Evolutionary conservation across 805 yeast genomes (phyloP).

Genomic region (Ogataea paradorogensis): DNA sequence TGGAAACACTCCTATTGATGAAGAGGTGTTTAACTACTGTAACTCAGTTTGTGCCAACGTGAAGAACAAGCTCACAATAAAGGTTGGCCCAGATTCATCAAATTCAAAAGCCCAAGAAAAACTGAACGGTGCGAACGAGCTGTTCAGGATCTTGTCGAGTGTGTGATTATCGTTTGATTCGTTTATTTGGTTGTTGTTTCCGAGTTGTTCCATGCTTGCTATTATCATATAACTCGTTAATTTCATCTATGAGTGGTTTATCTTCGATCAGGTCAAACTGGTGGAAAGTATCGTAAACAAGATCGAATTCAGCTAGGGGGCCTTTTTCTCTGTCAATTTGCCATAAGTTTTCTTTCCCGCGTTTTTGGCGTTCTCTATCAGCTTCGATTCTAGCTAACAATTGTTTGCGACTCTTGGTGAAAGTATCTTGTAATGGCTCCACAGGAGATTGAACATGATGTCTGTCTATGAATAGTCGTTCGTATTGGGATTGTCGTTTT

Average conservation of each 20-base stretch:
- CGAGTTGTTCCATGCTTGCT: slow-evolving; percentile 3
- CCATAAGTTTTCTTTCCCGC: slow-evolving; percentile 81
- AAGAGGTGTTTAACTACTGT: slow-evolving; percentile 57
- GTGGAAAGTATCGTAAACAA: slow-evolving; percentile 22
- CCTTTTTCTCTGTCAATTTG: slow-evolving; percentile 44
- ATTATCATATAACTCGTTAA: slow-evolving; percentile 20
- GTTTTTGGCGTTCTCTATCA: slow-evolving; percentile 87
- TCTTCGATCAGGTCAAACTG: slow-evolving; percentile 21
- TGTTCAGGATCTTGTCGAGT: slow-evolving; percentile 48
- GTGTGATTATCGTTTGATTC: slow-evolving; percentile 9
- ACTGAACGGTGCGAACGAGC: slow-evolving; percentile 67
- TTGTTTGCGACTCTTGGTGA: slow-evolving; percentile 38
- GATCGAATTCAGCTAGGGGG: slow-evolving; percentile 33
- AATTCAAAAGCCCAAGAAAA: slow-evolving; percentile 54
- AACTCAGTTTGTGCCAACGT: slow-evolving; percentile 41
- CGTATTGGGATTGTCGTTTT: slow-evolving; percentile 51
- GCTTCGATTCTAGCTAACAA: slow-evolving; percentile 81
- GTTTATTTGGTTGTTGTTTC: slow-evolving; percentile 1
- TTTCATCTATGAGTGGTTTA: slow-evolving; percentile 24
- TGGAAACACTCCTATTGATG: slow-evolving; percentile 66
- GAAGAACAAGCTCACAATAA: slow-evolving; percentile 54
- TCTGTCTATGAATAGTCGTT: slow-evolving; percentile 40
- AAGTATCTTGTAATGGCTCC: slow-evolving; percentile 13
- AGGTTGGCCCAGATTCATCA: slow-evolving; percentile 42
- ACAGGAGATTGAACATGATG: slow-evolving; percentile 25